phyloP scores from a whole-genome alignment of 495 filamentous ascomycete species.

The Niebla homalea region DNA sequence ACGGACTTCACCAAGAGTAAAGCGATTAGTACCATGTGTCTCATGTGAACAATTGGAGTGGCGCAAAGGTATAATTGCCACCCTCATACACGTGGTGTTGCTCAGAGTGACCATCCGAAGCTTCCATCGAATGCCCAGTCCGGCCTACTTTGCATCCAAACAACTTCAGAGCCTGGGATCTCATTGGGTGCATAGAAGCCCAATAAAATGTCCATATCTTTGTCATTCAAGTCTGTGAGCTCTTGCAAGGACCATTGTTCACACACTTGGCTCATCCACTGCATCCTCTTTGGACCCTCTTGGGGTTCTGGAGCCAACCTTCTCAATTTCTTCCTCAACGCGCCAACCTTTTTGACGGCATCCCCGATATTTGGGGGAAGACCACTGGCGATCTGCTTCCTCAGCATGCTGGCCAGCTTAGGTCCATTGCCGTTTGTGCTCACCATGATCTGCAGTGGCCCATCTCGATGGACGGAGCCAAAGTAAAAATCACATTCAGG shows the following conservation, averaged over 20 bases:
- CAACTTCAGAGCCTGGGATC: constrained; percentile 28
- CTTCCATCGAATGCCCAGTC: constrained; percentile 22
- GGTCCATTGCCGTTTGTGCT: constrained; percentile 96
- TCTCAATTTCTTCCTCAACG: constrained; percentile 63
- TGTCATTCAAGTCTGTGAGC: constrained; percentile 68
- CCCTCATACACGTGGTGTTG: no score
- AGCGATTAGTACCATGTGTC: no score
- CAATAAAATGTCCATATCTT: constrained; percentile 70
- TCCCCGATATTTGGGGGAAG: constrained; percentile 66
- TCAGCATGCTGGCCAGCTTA: constrained; percentile 73
- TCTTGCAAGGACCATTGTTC: constrained; percentile 78
- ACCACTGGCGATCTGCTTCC: constrained; percentile 64
- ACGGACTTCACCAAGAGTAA: no score
- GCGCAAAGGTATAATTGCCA: no score
- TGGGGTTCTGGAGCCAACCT: constrained; percentile 55
- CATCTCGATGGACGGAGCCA: constrained; percentile 86
- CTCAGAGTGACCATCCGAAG: constrained; percentile 22
- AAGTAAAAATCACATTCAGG: constrained; percentile 98
- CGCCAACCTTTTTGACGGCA: constrained; percentile 73
- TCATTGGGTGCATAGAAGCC: constrained; percentile 46
- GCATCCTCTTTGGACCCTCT: constrained; percentile 82
- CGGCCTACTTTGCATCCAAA: constrained; percentile 18
- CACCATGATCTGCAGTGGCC: constrained; percentile 94
- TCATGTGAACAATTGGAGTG: no score
- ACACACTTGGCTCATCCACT: constrained; percentile 88